Conservation (phyloP, 805 yeast genomes). For the Barnettozyma siamensis region DNA sequence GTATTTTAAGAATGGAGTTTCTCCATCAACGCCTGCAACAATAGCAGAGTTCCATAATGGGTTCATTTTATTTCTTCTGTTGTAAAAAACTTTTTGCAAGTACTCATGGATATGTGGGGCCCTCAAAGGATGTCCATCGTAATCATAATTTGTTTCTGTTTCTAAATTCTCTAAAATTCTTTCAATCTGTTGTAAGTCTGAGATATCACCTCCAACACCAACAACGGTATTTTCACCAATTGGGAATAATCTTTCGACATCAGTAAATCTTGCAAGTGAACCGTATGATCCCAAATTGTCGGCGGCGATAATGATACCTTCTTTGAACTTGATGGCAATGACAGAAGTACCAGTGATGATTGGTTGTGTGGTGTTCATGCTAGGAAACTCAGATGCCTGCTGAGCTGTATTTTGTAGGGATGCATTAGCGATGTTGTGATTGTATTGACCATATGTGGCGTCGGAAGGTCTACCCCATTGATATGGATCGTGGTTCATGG, state of each 20-base stretch:
- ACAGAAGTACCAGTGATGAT: conserved; percentile 96
- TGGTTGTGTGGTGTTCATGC: conserved; percentile 87
- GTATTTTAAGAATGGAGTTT: conserved; percentile 70
- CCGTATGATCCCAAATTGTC: conserved; percentile 94
- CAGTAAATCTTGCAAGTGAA: conserved; percentile 78
- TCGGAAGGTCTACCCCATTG: conserved; percentile 94
- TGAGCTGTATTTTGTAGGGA: conserved; percentile 10
- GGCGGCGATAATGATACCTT: conserved; percentile 92
- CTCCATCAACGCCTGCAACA: conserved; percentile 83
- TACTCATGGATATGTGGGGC: conserved; percentile 91
- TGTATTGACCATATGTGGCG: conserved; percentile 76
- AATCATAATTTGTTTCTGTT: conserved; percentile 73
- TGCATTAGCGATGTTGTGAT: conserved; percentile 67
- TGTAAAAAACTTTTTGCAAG: conserved; percentile 75
- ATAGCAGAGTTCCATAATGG: conserved; percentile 94
- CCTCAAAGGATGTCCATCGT: conserved; percentile 57
- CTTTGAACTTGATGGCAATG: conserved; percentile 80
- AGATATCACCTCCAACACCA: conserved; percentile 90
- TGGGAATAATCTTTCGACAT: conserved; percentile 76
- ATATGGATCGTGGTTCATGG: conserved; percentile 92
- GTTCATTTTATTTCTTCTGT: conserved; percentile 86
- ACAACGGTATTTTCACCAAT: conserved; percentile 87
- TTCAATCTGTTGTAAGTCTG: conserved; percentile 84
- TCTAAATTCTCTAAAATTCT: conserved; percentile 72
- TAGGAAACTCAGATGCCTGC: conserved; percentile 46